Evolutionary conservation across 208 protist genomes (phyloP).

Genomic region (Trypanosoma congolense): DNA sequence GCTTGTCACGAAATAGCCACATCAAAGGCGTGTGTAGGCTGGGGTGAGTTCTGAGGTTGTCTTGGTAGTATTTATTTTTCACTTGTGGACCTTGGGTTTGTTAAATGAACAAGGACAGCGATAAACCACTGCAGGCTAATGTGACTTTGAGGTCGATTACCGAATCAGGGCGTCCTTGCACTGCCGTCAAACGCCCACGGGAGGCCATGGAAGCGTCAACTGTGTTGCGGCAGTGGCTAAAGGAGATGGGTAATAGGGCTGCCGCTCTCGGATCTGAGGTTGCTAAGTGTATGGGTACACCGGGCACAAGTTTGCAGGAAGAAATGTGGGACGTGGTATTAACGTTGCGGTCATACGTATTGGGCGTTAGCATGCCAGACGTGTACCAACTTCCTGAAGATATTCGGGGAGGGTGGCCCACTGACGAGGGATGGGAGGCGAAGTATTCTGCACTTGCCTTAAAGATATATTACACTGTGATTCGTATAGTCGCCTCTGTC

Average conservation of each 20-base stretch:
- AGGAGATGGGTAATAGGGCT: slow-evolving; percentile 36
- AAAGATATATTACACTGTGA: slow-evolving; percentile 50
- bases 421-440: slow-evolving; percentile 24
- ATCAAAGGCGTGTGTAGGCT: too few relatives aligned
- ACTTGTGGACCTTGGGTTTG: too few relatives aligned
- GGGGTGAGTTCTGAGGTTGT: too few relatives aligned
- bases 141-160: too few relatives aligned
- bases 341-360: slow-evolving; percentile 51
- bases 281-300: neutral
- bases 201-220: slow-evolving; percentile 8
- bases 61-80: too few relatives aligned
- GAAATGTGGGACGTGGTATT: slow-evolving; percentile 51
- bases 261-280: slow-evolving; percentile 17
- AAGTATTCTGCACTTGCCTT: slow-evolving; percentile 38
- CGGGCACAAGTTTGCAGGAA: slow-evolving; percentile 6
- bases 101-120: too few relatives aligned
- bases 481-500: slow-evolving; percentile 36
- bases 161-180: neutral
- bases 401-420: slow-evolving; percentile 21
- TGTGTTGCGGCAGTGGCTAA: slow-evolving; percentile 23
- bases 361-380: slow-evolving; percentile 11
- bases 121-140: neutral
- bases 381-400: slow-evolving; percentile 11
- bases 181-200: slow-evolving; percentile 15
- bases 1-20: too few relatives aligned